Conservation (phyloP, 805 yeast genomes). For the Babjeviella inositovora region DNA sequence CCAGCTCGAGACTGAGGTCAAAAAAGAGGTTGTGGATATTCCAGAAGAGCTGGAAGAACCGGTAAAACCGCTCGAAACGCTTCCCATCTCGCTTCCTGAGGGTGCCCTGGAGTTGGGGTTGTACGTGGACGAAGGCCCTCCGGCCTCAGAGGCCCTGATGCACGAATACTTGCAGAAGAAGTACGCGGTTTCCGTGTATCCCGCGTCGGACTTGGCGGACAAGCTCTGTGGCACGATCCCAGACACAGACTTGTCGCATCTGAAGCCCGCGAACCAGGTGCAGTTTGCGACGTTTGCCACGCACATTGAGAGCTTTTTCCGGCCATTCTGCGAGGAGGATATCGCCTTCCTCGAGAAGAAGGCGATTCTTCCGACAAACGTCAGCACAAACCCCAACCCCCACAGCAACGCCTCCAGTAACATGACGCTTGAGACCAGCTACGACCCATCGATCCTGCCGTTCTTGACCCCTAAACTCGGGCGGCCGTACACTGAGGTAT, state of each 20-base stretch:
- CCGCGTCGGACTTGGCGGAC: conserved; percentile 57
- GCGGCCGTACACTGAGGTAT: conserved; percentile 60
- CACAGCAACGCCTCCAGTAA: conserved; percentile 1
- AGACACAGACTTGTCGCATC: conserved; percentile 67
- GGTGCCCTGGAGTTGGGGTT: too few species aligned
- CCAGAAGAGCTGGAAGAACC: too few species aligned
- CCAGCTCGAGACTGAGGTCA: too few species aligned
- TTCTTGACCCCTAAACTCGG: conserved; percentile 79
- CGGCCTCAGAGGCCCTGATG: too few species aligned
- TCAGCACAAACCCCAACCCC: conserved; percentile 5
- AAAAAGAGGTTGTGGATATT: too few species aligned
- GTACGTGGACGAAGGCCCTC: too few species aligned
- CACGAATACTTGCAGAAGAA: conserved; percentile 58
- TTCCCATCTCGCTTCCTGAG: too few species aligned
- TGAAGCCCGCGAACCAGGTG: conserved; percentile 80
- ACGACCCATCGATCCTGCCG: conserved; percentile 57
- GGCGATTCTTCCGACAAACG: conserved; percentile 32
- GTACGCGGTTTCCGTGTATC: conserved; percentile 85
- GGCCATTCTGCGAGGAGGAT: conserved; percentile 71
- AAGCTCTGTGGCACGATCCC: conserved; percentile 84
- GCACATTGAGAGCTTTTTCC: conserved; percentile 72
- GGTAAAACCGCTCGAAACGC: too few species aligned
- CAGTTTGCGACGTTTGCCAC: conserved; percentile 80
- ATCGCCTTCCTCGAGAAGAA: conserved; percentile 52
- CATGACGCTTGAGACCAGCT: conserved; percentile 21